Percentiles rank a stretch among this genome's conserved stretches.
Conservation (phyloP, 495 filamentous ascomycete species). For the Platismatia glauca region DNA sequence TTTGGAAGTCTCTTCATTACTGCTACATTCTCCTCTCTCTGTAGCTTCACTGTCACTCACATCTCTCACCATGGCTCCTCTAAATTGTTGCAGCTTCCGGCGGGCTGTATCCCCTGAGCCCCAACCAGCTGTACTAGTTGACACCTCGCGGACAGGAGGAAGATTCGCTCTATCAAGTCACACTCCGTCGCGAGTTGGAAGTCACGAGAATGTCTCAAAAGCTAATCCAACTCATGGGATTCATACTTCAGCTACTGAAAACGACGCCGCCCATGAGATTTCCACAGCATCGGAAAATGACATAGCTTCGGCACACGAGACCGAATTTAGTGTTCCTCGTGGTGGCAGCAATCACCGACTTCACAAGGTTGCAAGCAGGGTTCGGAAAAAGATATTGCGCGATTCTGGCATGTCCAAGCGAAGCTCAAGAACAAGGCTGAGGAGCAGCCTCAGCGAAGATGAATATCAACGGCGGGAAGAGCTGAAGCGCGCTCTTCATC, state of each 20-base stretch:
- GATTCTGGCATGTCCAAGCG: slow-evolving; percentile 17
- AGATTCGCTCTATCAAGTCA: slow-evolving; percentile 18
- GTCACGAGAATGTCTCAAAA: neutral
- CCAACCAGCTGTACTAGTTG: slow-evolving; percentile 8
- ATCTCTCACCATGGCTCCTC: slow-evolving; percentile 11
- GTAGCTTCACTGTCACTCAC: neutral
- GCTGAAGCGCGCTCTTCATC: slow-evolving; percentile 17
- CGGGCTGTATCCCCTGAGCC: slow-evolving; percentile 10
- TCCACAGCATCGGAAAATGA: neutral
- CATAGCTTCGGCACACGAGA: neutral
- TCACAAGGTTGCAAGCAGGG: slow-evolving; percentile 15
- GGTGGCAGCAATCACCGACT: slow-evolving; percentile 12
- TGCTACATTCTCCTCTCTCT: neutral
- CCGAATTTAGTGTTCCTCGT: neutral
- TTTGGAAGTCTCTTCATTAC: neutral
- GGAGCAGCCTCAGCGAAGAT: slow-evolving; percentile 11
- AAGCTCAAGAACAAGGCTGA: slow-evolving; percentile 15
- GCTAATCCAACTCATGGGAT: neutral
- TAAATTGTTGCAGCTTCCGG: slow-evolving; percentile 18
- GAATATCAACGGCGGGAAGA: slow-evolving; percentile 11
- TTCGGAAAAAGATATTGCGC: slow-evolving; percentile 13
- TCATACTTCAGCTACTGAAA: slow-evolving; percentile 3
- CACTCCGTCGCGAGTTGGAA: slow-evolving; percentile 2
- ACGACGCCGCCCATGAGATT: neutral
- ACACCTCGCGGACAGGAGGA: slow-evolving; percentile 8